phyloP scores from a whole-genome alignment of 2,329 filamentous ascomycete genomes.

The Claviceps digitariae region DNA sequence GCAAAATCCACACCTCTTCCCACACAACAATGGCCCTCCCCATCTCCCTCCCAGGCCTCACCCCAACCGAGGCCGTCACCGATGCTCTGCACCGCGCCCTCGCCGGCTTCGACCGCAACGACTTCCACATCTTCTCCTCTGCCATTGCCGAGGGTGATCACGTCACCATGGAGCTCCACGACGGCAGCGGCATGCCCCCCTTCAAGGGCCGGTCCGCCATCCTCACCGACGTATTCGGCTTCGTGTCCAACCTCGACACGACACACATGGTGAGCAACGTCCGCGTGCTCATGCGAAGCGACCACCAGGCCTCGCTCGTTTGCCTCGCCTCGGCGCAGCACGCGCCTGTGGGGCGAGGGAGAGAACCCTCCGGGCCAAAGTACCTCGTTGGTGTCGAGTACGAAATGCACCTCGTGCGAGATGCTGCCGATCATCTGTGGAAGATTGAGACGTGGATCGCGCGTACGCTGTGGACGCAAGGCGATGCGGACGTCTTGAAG shows the following conservation, averaged over 20 bases:
- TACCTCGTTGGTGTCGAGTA: constrained; percentile 17
- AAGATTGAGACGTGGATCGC: constrained; percentile 19
- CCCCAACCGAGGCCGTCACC: constrained; percentile 2
- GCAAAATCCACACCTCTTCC: not conserved
- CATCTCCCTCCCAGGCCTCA: not conserved
- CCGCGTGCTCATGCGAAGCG: constrained; percentile 14
- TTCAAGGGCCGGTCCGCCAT: constrained; percentile 1
- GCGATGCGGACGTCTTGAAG: constrained; percentile 1
- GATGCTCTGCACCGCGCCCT: constrained; percentile 4
- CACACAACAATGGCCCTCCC: not conserved
- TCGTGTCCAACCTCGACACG: constrained; percentile 10
- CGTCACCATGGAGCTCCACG: not conserved
- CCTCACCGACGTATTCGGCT: not conserved
- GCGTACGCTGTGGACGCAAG: constrained; percentile 18
- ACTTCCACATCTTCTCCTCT: constrained; percentile 1
- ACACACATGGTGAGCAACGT: constrained; percentile 19
- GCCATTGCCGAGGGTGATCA: not conserved
- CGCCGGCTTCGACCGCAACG: constrained; percentile 3
- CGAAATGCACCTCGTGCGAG: constrained; percentile 16
- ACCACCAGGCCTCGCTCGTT: not conserved
- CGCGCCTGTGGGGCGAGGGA: not conserved
- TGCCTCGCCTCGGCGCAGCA: not conserved
- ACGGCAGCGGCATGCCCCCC: not conserved
- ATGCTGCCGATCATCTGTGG: constrained; percentile 16
- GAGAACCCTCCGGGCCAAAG: constrained; percentile 4